These are phyloP conservation scores for Acrasis kona DNA, from an alignment of 78 protist species.

Conservation along the genomic window DNA sequence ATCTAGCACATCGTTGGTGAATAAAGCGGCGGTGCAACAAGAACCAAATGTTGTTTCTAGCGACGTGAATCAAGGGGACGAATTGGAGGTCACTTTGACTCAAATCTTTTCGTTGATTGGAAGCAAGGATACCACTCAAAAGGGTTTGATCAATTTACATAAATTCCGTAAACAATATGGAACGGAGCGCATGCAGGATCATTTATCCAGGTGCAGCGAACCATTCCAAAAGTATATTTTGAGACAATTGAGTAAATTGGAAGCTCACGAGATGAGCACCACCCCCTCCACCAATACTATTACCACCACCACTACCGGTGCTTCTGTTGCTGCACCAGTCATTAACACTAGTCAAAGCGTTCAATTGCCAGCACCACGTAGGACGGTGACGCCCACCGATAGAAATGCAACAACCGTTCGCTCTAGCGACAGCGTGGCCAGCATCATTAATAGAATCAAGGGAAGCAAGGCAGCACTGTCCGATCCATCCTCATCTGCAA, in stretches of 20 bases:
- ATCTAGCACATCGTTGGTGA: background rate
- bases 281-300: constrained; percentile 1
- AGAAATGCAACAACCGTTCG: too few species aligned
- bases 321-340: background rate
- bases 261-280: background rate
- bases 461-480: background rate
- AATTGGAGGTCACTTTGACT: background rate
- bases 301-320: background rate
- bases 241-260: background rate
- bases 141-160: background rate
- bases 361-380: too few species aligned
- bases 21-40: background rate
- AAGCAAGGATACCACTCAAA: background rate
- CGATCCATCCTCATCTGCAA: background rate
- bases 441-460: background rate
- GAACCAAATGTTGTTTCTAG: background rate
- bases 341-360: too few species aligned
- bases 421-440: background rate
- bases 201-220: background rate
- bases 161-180: background rate
- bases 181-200: background rate
- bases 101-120: too few species aligned
- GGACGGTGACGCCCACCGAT: too few species aligned
- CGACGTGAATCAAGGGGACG: background rate
- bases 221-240: background rate